phyloP scores from a whole-genome alignment of 2,329 filamentous ascomycete genomes.

The Chaetomium sp. region DNA sequence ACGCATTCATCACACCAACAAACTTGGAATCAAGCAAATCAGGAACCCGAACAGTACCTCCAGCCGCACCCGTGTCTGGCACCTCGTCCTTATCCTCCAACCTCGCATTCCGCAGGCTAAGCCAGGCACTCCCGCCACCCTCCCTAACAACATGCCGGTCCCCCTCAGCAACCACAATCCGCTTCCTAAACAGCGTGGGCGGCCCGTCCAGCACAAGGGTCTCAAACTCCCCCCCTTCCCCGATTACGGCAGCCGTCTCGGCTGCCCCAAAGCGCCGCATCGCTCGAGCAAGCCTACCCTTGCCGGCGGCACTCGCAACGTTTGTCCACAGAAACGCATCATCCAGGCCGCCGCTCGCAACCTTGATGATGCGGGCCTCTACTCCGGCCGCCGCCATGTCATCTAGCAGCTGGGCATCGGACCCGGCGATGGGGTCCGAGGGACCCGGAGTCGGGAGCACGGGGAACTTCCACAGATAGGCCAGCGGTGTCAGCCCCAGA shows the following conservation, averaged over 20 bases:
- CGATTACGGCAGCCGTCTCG: constrained; percentile 71
- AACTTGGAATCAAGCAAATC: constrained; percentile 68
- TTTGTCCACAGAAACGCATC: constrained; percentile 79
- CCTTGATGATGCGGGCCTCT: constrained; percentile 91
- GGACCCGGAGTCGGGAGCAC: constrained; percentile 58
- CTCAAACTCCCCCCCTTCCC: constrained; percentile 96
- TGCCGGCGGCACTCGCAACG: constrained; percentile 62
- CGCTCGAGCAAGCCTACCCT: constrained; percentile 52
- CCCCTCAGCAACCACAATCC: constrained; percentile 62
- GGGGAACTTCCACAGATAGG: constrained; percentile 92
- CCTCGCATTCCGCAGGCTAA: constrained; percentile 62
- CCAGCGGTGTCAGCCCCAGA: constrained; percentile 78
- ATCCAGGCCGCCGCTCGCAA: constrained; percentile 86
- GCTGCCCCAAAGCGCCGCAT: constrained; percentile 67
- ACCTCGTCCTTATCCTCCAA: constrained; percentile 43
- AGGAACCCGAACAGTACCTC: constrained; percentile 54
- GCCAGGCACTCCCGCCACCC: constrained; percentile 76
- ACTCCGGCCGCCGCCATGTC: constrained; percentile 80
- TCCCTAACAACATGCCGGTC: constrained; percentile 60
- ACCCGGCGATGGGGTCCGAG: constrained; percentile 27
- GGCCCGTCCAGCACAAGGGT: constrained; percentile 87
- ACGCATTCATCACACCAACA: constrained; percentile 42
- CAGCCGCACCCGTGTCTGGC: not conserved
- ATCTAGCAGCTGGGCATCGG: constrained; percentile 63
- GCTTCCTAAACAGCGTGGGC: constrained; percentile 67